A percentile compares a stretch with the other conserved stretches of the same genome.
Conservation (phyloP, 2,329 filamentous ascomycete species). For the Fusarium austroafricanum region DNA sequence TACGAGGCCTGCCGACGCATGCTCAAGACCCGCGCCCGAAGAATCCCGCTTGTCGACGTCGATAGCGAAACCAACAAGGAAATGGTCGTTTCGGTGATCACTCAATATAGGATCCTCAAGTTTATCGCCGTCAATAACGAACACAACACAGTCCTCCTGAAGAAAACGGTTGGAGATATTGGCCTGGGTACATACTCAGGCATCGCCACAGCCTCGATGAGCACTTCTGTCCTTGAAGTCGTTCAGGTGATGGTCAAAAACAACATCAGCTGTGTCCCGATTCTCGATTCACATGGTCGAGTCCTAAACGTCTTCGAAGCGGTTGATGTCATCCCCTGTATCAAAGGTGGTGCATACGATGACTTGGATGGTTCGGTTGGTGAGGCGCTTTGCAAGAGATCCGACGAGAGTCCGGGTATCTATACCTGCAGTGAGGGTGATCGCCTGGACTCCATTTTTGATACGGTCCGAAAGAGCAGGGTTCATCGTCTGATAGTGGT, state of each 20-base stretch:
- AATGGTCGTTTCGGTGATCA: slow-evolving; percentile 96
- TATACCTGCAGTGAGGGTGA: slow-evolving; percentile 96
- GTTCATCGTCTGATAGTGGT: slow-evolving; percentile 95
- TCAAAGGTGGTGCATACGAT: slow-evolving; percentile 93
- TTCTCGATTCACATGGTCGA: slow-evolving; percentile 80
- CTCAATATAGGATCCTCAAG: slow-evolving; percentile 97
- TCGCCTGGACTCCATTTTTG: slow-evolving; percentile 93
- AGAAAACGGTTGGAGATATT: slow-evolving; percentile 87
- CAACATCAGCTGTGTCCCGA: slow-evolving; percentile 95
- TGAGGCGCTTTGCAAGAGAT: slow-evolving; percentile 86
- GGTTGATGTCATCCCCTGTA: slow-evolving; percentile 95
- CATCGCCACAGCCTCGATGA: slow-evolving; percentile 86
- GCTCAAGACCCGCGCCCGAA: slow-evolving; percentile 90
- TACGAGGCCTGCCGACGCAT: slow-evolving; percentile 97
- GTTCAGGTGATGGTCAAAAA: slow-evolving; percentile 92
- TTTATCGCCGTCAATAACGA: slow-evolving; percentile 96
- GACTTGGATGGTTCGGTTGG: slow-evolving; percentile 88
- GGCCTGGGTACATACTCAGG: slow-evolving; percentile 85
- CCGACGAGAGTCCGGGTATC: slow-evolving; percentile 93
- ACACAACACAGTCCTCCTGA: slow-evolving; percentile 86
- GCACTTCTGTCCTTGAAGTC: slow-evolving; percentile 90
- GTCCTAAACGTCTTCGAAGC: slow-evolving; percentile 98
- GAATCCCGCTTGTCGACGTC: slow-evolving; percentile 92
- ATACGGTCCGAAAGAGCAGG: slow-evolving; percentile 93
- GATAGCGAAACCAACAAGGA: slow-evolving; percentile 94